A percentile compares a stretch with the other conserved stretches of the same genome.
Conservation (phyloP, 2,329 filamentous ascomycete genomes). For the Penicillium sp. region DNA sequence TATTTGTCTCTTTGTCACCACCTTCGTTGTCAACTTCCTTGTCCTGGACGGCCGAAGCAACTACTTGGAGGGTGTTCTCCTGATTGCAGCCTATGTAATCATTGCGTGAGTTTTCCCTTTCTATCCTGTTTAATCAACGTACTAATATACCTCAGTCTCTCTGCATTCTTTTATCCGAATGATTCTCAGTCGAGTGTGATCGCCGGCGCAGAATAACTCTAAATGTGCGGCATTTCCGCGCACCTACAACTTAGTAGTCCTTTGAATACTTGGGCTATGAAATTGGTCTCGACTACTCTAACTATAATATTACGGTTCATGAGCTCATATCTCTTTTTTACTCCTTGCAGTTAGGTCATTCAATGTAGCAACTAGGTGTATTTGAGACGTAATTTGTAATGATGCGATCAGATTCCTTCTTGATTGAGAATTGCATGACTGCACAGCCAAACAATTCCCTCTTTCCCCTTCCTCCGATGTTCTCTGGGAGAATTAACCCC, state of each 20-base stretch:
- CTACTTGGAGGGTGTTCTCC: constrained; percentile 73
- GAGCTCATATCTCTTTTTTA: too few species aligned
- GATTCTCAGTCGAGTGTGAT: constrained; percentile 30
- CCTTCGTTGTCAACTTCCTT: constrained; percentile 81
- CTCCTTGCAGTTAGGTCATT: too few species aligned
- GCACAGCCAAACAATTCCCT: too few species aligned
- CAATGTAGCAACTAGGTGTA: too few species aligned
- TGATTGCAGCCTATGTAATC: constrained; percentile 76
- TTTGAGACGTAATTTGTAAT: too few species aligned
- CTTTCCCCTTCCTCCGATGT: too few species aligned
- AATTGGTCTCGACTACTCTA: too few species aligned
- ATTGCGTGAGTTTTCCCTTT: constrained; percentile 57
- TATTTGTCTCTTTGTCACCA: constrained; percentile 75
- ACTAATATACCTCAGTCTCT: constrained; percentile 40
- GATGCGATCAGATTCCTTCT: too few species aligned
- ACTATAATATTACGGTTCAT: too few species aligned
- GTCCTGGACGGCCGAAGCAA: constrained; percentile 81
- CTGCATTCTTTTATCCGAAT: constrained; percentile 40
- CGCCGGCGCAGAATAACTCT: constrained; percentile 18
- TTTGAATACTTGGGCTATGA: too few species aligned
- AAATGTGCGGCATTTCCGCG: neutral
- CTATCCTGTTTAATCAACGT: neutral
- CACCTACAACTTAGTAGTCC: neutral
- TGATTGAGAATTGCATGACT: too few species aligned
- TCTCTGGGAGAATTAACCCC: too few species aligned